Base-by-base conservation (phyloP, 352 stramenopile genomes). In the Pythium chondricola region DNA sequence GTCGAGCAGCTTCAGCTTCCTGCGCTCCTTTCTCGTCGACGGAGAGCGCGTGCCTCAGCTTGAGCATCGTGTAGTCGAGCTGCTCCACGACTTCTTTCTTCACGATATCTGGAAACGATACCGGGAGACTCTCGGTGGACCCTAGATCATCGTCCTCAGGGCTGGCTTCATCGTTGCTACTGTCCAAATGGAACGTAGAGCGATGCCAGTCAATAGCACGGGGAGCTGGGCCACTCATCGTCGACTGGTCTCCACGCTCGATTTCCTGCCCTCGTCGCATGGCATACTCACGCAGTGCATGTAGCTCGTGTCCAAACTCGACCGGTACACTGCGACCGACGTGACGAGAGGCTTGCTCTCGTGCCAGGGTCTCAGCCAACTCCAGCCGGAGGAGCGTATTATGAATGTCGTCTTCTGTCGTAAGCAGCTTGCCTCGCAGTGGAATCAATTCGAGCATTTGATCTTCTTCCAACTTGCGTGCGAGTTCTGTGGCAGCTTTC, bases 61-160 rank as follows among this genome's bases (percentile, higher is more conserved):
- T 71, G 10, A 85, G 37, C 6, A 85, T 85, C n/a, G 74, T 78
- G 2, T 83, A 51, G n/a, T 83, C 64, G 4, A 85, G 61, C 16
- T 83, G 79, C 41, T 82, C 61, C 10, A 83, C 35, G 7, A 85
- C 67, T 13, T 82, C 50, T 3, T 45, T 52, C 47, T 81, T 52
- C 1, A 85, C 17, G n/a, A 81, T 42, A 13, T 71, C 56, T n/a
- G 63, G 38, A 24, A 74, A 74, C 8, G 58, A 48, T 6, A 24
- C 21, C 2, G 21, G 1, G 25, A 22, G 7, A 14, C 48, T 27
- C 6, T 9, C 13, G 0, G 29, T 21, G 21, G 48, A 9, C 6
- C 26, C 31, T 3, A 1, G 25, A 18, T 24, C 14, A 13, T 13
- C n/a, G 8, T 17, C 29, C 3, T 38, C 24, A 2, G 32, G 17